Evolutionary conservation across 306 rosid species (phyloP), one percentile per base, ranked within the genome.

Genomic region (Casuarina equisetifolia): DNA sequence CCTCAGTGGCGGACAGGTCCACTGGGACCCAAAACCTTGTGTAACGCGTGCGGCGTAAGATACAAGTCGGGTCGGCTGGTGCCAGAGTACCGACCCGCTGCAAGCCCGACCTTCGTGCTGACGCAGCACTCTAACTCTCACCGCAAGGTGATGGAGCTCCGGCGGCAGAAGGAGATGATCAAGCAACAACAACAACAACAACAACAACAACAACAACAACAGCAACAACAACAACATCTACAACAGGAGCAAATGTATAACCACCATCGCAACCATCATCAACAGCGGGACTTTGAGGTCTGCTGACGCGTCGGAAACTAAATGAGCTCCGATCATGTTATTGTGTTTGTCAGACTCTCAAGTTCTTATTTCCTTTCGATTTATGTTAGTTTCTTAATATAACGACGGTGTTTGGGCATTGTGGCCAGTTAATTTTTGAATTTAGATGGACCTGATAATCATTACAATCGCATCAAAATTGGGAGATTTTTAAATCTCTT

Each of bases 1-100:
- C 92, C 94, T 54, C 90, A 90, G 70, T 90, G 94, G 94, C 71
- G 92, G 68, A 86, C 94, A 3, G 90, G 94, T 4, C 94, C 94
- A 32, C 69, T 82, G 81, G 92, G 94, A 39, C 94, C 94, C 0
- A 90, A 87, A 80, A 90, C 91, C 15, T 89, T 90, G 4, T 88
- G 94, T 82, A 90, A 90, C 51, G 92, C 94, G 0, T 90, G 94
- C 64, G 92, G 94, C 4, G 92, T 90, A 0, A 71, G 94, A 13
- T 90, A 55, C 87, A 90, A 90, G 81, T 88, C 91, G 7, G 94
- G 92, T 3, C 82, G 90, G 16, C 85, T 90, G 2, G 85, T 88
- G 13, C 94, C 94, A 0, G 92, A 90, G 66, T 90, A 90, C 80
- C 82, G 90, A 2, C 92, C 94, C 1, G 92, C 94, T 0, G 85